Conservation (phyloP, 805 yeast species). For the Yarrowia sp. region DNA sequence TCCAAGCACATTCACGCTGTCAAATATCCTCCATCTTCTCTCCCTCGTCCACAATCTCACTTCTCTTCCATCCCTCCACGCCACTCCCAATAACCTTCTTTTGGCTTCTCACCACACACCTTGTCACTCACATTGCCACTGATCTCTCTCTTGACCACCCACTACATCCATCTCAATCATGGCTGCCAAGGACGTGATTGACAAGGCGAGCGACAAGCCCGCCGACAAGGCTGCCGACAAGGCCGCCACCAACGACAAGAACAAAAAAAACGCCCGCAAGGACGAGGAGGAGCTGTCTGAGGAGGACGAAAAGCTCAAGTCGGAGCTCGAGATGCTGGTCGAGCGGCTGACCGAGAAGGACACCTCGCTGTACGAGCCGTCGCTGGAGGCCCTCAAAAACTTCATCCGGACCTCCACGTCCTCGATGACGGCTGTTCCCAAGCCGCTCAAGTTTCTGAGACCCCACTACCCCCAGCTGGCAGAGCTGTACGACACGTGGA, state of each 20-base stretch:
- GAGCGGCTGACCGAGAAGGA: constrained; percentile 65
- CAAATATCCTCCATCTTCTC: too few species aligned
- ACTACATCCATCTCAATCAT: constrained; percentile 23
- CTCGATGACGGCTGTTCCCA: constrained; percentile 99
- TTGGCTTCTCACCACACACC: constrained; percentile 11
- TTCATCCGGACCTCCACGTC: constrained; percentile 91
- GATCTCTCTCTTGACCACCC: constrained; percentile 23
- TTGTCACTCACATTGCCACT: constrained; percentile 4
- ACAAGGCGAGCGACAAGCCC: constrained; percentile 37
- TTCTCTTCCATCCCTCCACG: not conserved
- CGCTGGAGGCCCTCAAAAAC: constrained; percentile 74
- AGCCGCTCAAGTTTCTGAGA: constrained; percentile 93
- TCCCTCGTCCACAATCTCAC: not conserved
- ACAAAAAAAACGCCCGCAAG: constrained; percentile 22
- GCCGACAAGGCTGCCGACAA: constrained; percentile 19
- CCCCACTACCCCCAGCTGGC: constrained; percentile 81
- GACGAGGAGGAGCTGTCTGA: constrained; percentile 87
- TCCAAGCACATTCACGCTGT: too few species aligned
- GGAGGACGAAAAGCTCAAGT: constrained; percentile 88
- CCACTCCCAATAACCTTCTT: constrained; percentile 20
- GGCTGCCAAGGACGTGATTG: constrained; percentile 23
- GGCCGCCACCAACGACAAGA: not conserved
- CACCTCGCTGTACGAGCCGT: constrained; percentile 58
- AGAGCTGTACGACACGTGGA: constrained; percentile 73
- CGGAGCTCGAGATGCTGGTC: constrained; percentile 84